Evolutionary conservation across 2,329 filamentous ascomycete genomes (phyloP).

Genomic region (Graphilbum ipis-grandicollis): DNA sequence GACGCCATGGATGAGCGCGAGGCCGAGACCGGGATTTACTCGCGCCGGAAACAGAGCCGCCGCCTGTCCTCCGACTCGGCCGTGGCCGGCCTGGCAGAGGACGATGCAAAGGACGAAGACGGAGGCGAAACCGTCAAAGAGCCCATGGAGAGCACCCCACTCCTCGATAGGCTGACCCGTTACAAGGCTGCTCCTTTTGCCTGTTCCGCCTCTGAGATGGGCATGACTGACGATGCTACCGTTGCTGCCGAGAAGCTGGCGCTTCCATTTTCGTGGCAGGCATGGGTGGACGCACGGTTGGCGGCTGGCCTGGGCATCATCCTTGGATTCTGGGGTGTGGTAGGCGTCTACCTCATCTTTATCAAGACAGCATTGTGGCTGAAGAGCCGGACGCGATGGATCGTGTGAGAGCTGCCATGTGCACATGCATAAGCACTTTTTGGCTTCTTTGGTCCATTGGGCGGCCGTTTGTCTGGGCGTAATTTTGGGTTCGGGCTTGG

Average conservation of each 20-base stretch:
- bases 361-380: constrained; percentile 19
- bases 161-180: too few species aligned
- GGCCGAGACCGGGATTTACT: constrained; percentile 13
- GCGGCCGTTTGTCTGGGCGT: too few species aligned
- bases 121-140: too few species aligned
- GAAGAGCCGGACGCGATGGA: constrained; percentile 8
- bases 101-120: background rate
- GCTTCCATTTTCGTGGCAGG: constrained; percentile 20
- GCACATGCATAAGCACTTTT: too few species aligned
- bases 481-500: too few species aligned
- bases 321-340: constrained; percentile 28
- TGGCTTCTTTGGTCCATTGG: too few species aligned
- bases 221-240: background rate
- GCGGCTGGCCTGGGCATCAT: constrained; percentile 28
- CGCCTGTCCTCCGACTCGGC: background rate
- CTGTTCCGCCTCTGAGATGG: too few species aligned
- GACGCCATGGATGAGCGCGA: constrained; percentile 31
- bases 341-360: constrained; percentile 30
- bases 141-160: too few species aligned
- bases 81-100: background rate
- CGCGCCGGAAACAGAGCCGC: constrained; percentile 3
- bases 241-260: constrained; percentile 1
- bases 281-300: constrained; percentile 26
- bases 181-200: too few species aligned
- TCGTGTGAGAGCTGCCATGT: background rate